Evolutionary conservation across 2,329 filamentous ascomycete species (phyloP).

Genomic region (Alternaria gaisen): DNA sequence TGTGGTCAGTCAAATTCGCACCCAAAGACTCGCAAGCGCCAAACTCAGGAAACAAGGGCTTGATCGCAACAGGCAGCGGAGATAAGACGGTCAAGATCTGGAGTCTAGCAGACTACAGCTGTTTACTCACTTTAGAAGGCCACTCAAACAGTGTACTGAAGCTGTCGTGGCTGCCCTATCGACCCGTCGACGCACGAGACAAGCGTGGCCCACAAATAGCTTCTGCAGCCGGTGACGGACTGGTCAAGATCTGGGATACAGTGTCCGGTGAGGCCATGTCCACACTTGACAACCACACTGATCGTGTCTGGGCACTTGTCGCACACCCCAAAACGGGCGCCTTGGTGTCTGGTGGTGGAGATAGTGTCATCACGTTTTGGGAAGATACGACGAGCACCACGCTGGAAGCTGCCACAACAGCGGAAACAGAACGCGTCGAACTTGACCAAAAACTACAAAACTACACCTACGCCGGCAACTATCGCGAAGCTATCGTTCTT

Average conservation of each 20-base stretch:
- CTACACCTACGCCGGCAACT: conserved; percentile 85
- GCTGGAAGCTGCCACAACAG: conserved; percentile 75
- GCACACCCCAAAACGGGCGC: conserved; percentile 70
- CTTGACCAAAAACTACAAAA: conserved; percentile 95
- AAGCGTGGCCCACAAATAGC: conserved; percentile 76
- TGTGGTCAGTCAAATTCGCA: conserved; percentile 94
- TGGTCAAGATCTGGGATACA: conserved; percentile 96
- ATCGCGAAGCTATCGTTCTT: conserved; percentile 90
- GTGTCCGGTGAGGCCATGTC: conserved; percentile 83
- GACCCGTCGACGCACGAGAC: conserved; percentile 47
- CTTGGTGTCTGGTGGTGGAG: conserved; percentile 88
- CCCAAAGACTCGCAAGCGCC: conserved; percentile 73
- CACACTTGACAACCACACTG: conserved; percentile 95
- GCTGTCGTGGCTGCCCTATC: conserved; percentile 80
- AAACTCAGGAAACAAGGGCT: conserved; percentile 73
- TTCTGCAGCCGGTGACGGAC: conserved; percentile 89
- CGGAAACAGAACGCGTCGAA: conserved; percentile 82
- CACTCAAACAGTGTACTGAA: conserved; percentile 96
- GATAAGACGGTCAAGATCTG: conserved; percentile 97
- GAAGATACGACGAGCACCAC: conserved; percentile 87
- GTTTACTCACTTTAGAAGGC: conserved; percentile 91
- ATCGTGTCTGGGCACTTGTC: conserved; percentile 90
- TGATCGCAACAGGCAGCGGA: conserved; percentile 88
- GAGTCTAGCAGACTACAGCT: conserved; percentile 91
- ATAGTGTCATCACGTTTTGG: conserved; percentile 96